Percentiles rank a stretch among this genome's conserved stretches.
phyloP scores from a whole-genome alignment of 257 asterid genomes.

The Petunia secreta region DNA sequence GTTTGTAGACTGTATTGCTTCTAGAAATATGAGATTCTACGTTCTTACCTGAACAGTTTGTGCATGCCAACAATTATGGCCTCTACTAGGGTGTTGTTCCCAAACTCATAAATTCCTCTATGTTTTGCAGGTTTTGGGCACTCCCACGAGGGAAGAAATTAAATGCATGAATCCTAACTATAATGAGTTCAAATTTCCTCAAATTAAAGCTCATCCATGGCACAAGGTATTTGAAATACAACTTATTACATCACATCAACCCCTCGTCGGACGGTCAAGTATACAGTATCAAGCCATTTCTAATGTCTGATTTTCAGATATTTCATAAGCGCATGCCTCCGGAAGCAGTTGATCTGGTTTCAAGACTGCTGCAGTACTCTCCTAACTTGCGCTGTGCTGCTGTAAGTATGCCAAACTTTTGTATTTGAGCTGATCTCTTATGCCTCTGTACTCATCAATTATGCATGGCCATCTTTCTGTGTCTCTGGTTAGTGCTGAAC shows the following conservation, averaged over 20 bases:
- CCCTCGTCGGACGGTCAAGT: neutral
- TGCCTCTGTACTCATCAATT: neutral
- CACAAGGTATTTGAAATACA: constrained; percentile 48
- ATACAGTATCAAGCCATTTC: neutral
- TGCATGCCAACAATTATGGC: neutral
- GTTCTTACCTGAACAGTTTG: neutral
- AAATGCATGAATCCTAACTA: constrained; percentile 72
- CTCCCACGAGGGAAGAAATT: constrained; percentile 69
- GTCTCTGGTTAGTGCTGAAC: neutral
- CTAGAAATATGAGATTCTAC: neutral
- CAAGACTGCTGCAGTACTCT: constrained; percentile 64
- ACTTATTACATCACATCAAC: neutral
- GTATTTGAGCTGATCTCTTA: neutral
- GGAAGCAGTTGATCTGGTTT: constrained; percentile 67
- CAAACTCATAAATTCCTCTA: constrained; percentile 2
- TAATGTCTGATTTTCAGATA: constrained; percentile 40
- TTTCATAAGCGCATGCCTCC: constrained; percentile 69
- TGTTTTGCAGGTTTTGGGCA: constrained; percentile 56
- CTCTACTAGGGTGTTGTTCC: neutral
- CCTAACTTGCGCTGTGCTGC: constrained; percentile 62
- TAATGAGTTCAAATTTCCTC: constrained; percentile 62
- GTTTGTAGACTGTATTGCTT: neutral
- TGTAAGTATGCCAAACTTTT: constrained; percentile 41
- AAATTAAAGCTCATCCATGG: constrained; percentile 73
- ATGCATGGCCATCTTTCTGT: neutral